These are phyloP conservation scores for Cochliopodium minus DNA, from an alignment of 208 protist genomes.

Conservation along the genomic window DNA sequence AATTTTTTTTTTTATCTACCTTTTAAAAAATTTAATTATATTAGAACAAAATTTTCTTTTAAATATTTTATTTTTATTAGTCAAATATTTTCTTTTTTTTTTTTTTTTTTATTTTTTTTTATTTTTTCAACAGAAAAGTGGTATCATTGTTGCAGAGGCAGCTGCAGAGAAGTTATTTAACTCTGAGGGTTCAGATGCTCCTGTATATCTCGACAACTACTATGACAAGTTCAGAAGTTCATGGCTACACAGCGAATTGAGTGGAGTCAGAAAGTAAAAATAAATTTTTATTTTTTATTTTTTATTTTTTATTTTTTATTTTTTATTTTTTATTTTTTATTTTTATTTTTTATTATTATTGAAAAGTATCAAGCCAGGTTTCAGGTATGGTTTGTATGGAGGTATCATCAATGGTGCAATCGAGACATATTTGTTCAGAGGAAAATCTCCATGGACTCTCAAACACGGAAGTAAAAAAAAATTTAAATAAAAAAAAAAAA, in stretches of 20 bases:
- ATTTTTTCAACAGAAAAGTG: neutral
- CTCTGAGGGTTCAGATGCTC: constrained; percentile 36
- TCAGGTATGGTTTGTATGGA: constrained; percentile 53
- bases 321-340: too few species aligned
- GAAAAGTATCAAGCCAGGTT: constrained; percentile 65
- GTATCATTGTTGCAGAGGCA: constrained; percentile 16
- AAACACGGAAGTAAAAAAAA: too few species aligned
- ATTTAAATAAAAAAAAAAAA: too few species aligned
- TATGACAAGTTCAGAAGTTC: constrained; percentile 51
- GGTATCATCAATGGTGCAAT: constrained; percentile 58
- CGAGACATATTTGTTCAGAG: constrained; percentile 47
- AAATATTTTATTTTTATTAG: too few species aligned
- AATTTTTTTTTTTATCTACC: neutral
- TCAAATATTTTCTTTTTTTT: too few species aligned
- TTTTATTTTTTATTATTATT: too few species aligned
- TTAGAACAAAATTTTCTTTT: too few species aligned
- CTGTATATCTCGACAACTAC: too few species aligned
- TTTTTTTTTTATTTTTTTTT: neutral
- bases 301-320: neutral
- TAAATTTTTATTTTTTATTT: neutral
- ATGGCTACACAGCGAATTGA: constrained; percentile 79
- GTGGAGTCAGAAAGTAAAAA: constrained; percentile 55
- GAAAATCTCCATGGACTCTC: constrained; percentile 68
- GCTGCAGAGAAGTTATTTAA: constrained; percentile 32
- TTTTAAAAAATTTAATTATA: too few species aligned